A percentile compares a stretch with the other conserved stretches of the same genome.
These are phyloP conservation scores for Clavariopsis aquatica DNA, from an alignment of 495 filamentous ascomycete genomes.

Conservation along the genomic window DNA sequence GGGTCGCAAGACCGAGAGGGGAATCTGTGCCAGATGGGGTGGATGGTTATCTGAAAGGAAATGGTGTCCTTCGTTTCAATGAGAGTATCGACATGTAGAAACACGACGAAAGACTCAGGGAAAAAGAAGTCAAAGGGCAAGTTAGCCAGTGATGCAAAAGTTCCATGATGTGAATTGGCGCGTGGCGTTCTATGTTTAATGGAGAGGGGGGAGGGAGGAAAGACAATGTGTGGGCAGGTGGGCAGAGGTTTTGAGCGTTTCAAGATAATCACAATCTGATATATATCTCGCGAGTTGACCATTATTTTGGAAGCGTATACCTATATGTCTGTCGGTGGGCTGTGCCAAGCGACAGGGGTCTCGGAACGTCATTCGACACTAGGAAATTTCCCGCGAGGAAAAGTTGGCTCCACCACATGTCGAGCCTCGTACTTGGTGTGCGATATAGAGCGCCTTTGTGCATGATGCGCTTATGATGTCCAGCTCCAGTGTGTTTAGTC, in stretches of 20 bases:
- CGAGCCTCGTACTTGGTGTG: neutral
- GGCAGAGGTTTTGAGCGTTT: too few relatives aligned
- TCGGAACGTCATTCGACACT: constrained; percentile 7
- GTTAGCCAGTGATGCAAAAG: neutral
- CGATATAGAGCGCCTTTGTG: neutral
- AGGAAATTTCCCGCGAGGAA: constrained; percentile 24
- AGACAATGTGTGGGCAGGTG: too few relatives aligned
- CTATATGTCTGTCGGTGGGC: neutral
- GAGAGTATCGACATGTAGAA: constrained; percentile 89
- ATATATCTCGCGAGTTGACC: too few relatives aligned
- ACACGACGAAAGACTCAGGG: neutral
- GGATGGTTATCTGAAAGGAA: constrained; percentile 80
- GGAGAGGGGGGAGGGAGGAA: too few relatives aligned
- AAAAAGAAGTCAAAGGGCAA: neutral
- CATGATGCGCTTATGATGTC: constrained; percentile 38
- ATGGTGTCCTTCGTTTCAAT: constrained; percentile 88
- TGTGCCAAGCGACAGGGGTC: constrained; percentile 22
- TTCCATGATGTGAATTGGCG: neutral
- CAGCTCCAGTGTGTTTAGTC: constrained; percentile 10
- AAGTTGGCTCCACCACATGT: neutral
- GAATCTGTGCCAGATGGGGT: constrained; percentile 63
- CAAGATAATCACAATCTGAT: too few relatives aligned
- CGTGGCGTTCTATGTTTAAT: neutral
- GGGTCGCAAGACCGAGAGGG: constrained; percentile 49
- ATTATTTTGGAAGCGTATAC: too few relatives aligned